Evolutionary conservation across 31 red algal genomes (phyloP).

Genomic region (Bonnemaisonia californica): DNA sequence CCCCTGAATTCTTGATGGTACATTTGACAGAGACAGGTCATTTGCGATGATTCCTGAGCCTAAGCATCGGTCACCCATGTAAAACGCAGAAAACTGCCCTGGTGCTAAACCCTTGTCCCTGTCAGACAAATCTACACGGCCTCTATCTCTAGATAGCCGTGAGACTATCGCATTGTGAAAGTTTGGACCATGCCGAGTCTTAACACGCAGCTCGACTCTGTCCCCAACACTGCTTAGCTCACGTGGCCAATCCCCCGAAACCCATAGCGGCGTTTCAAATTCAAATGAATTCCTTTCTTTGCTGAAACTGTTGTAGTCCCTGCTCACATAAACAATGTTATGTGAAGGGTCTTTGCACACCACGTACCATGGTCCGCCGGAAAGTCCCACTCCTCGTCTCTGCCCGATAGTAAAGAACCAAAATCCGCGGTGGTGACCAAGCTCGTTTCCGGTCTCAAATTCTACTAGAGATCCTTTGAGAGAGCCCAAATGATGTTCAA

Average conservation of each 20-base stretch:
- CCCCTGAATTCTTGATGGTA: slow-evolving; percentile 1
- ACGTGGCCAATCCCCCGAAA: slow-evolving; percentile 7
- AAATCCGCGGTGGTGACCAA: slow-evolving; percentile 87
- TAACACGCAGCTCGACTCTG: slow-evolving; percentile 33
- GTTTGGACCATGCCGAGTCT: slow-evolving; percentile 66
- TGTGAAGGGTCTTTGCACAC: slow-evolving; percentile 62
- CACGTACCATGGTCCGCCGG: slow-evolving; percentile 83
- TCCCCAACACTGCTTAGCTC: neutral
- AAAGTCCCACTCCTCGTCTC: slow-evolving; percentile 76
- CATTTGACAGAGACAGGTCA: slow-evolving; percentile 12
- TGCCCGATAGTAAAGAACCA: slow-evolving; percentile 96
- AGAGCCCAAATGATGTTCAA: slow-evolving; percentile 77
- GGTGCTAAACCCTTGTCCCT: slow-evolving; percentile 54
- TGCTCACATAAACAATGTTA: slow-evolving; percentile 82
- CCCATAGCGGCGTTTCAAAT: slow-evolving; percentile 65
- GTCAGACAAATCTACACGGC: neutral
- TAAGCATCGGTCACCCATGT: slow-evolving; percentile 52
- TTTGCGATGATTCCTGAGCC: slow-evolving; percentile 72
- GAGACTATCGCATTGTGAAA: slow-evolving; percentile 1
- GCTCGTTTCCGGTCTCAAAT: slow-evolving; percentile 69
- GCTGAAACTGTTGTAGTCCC: slow-evolving; percentile 28
- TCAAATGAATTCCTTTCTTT: slow-evolving; percentile 26
- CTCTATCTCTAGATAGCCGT: neutral
- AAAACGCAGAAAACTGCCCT: slow-evolving; percentile 88
- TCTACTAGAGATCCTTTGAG: slow-evolving; percentile 74